A percentile compares a stretch with the other conserved stretches of the same genome.
Conservation (phyloP, 2,329 filamentous ascomycete species). For the Aotearoamyces nothofagi region DNA sequence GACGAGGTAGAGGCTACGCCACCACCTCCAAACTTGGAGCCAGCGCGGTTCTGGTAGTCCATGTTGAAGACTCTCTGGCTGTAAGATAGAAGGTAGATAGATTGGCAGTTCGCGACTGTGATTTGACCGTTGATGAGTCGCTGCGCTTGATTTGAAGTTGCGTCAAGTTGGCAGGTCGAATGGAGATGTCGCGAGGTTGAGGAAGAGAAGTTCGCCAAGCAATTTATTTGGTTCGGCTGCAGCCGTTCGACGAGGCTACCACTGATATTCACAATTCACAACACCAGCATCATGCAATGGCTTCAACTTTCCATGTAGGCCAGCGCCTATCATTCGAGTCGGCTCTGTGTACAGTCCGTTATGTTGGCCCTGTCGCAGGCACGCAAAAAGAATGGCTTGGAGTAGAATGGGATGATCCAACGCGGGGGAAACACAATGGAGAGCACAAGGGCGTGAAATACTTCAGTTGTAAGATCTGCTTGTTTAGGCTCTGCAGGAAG, state of each 20-base stretch:
- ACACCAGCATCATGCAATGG: conserved; percentile 7
- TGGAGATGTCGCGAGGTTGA: too few species aligned
- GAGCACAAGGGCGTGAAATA: conserved; percentile 66
- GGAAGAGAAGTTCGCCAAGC: too few species aligned
- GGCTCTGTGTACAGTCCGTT: conserved; percentile 71
- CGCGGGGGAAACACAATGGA: conserved; percentile 81
- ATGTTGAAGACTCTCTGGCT: conserved; percentile 29
- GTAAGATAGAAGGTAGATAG: too few species aligned
- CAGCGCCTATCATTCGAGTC: conserved; percentile 70
- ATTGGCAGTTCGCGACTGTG: too few species aligned
- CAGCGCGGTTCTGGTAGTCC: conserved; percentile 81
- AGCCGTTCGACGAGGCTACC: too few species aligned
- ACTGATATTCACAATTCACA: too few species aligned
- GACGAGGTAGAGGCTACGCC: conserved; percentile 88
- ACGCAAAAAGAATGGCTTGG: conserved; percentile 76
- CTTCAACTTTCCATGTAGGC: conserved; percentile 32
- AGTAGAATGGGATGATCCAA: conserved; percentile 88
- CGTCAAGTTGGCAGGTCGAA: too few species aligned
- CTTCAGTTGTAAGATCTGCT: conserved; percentile 59
- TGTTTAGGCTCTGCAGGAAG: not conserved
- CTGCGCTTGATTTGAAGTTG: too few species aligned
- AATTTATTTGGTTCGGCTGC: too few species aligned
- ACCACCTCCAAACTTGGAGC: conserved; percentile 95
- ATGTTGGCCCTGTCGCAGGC: conserved; percentile 60
- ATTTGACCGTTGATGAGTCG: too few species aligned